Conservation (phyloP, 139 green algal genomes). For the Volvox reticuliferus region DNA sequence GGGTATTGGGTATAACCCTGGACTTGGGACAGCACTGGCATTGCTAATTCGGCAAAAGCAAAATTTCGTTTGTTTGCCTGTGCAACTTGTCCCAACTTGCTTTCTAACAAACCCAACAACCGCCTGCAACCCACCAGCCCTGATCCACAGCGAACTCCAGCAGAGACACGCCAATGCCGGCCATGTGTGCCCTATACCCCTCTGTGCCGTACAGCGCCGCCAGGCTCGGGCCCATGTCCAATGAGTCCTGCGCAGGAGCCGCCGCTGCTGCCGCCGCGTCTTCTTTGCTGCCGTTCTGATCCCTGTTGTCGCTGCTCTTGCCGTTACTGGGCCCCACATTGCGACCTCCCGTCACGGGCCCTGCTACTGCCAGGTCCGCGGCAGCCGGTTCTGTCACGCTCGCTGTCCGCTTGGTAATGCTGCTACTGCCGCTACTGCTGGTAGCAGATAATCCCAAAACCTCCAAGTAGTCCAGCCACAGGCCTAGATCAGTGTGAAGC, state of each 20-base stretch:
- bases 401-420: neutral
- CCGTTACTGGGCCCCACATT: neutral
- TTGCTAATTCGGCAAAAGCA: too few species aligned
- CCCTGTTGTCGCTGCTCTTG: too few species aligned
- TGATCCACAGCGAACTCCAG: constrained; percentile 45
- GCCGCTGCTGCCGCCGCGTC: neutral
- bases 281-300: too few species aligned
- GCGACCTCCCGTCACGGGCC: neutral
- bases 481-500: constrained; percentile 27
- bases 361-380: neutral
- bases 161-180: constrained; percentile 15
- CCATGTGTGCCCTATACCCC: constrained; percentile 29
- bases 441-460: constrained; percentile 8
- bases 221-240: constrained; percentile 4
- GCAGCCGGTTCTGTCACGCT: neutral
- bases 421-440: neutral
- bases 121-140: constrained; percentile 10
- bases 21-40: too few species aligned
- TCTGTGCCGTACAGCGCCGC: constrained; percentile 42
- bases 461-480: constrained; percentile 43
- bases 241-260: neutral
- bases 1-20: too few species aligned
- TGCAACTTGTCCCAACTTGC: too few species aligned
- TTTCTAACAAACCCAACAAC: neutral
- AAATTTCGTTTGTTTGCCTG: too few species aligned